Evolutionary conservation across 176 grass and related monocot species (phyloP).

Genomic region (Secale cereale): DNA sequence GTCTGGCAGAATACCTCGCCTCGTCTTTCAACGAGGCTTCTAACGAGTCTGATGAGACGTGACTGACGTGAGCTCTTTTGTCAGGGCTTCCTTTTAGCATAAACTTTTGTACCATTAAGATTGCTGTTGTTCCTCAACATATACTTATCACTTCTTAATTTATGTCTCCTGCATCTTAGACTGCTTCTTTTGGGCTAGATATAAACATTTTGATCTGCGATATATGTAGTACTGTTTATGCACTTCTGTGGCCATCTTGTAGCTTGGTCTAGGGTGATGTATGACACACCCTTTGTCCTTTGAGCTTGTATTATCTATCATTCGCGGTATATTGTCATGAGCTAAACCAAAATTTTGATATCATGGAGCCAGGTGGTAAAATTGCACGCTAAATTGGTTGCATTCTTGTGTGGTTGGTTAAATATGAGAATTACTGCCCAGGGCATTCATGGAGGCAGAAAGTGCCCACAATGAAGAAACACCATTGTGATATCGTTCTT

Average conservation of each 20-base stretch:
- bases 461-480: too few species aligned
- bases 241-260: neutral
- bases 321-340: neutral
- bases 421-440: neutral
- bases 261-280: neutral
- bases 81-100: neutral
- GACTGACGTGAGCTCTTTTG: neutral
- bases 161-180: neutral
- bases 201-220: neutral
- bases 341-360: neutral
- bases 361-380: neutral
- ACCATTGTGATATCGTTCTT: neutral
- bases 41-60: conserved; percentile 19
- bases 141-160: neutral
- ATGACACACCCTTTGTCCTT: neutral
- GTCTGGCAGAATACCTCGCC: conserved; percentile 46
- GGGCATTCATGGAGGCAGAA: too few species aligned
- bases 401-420: neutral
- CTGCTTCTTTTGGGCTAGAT: neutral
- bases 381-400: neutral
- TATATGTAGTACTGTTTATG: neutral
- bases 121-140: neutral
- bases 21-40: conserved; percentile 47
- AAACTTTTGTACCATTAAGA: conserved; percentile 1
- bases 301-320: neutral